Evolutionary conservation across 371 early-diverging fungal genomes (phyloP), one percentile per base, ranked within the genome.

Genomic region (Mortierella sp.): DNA sequence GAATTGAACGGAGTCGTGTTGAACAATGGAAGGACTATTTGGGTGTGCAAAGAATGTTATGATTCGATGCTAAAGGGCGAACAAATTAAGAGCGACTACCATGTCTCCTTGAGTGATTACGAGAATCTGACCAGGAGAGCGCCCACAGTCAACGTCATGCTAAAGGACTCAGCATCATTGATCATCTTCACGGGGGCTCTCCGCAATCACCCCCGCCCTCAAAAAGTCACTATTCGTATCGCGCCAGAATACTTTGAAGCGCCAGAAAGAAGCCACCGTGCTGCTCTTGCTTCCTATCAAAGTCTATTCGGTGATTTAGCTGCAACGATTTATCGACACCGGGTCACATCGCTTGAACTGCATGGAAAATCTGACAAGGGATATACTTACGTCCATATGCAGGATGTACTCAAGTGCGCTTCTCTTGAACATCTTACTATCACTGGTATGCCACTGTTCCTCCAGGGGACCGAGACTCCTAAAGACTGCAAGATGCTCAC

Each of bases 31-130:
- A 55, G 48, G 50, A 67, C 67, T 0, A 67, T 67, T 21, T 67
- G 67, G 67, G 67, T 67, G 13, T 67, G 67, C 48, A 55, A 67
- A 21, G 67, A 67, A 22, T 67, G 67, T 48, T 57, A 67, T 47
- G 67, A 67, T 45, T 43, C n/a, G 10, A 67, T 67, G 67, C 19
- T 67, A 47, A 58, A 57, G 36, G 67, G 59, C 22, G 24, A 59
- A 21, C 50, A 45, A 2, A 41, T 67, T 24, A 43, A 45, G 58
- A 15, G 41, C 41, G 60, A 67, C 9, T 59, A 59, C 50, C 67
- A 67, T 43, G 67, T 67, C 15, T 59, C 67, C 32, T 21, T 67
- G 47, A 24, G 59, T 19, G 67, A 67, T n/a, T 67, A 67, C 40
- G 67, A 67, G 16, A 3, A 59, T 7, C 15, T 67, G 36, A 67